Percentiles rank a stretch among this genome's conserved stretches.
phyloP scores from a whole-genome alignment of 805 yeast species.

The Myxozyma sirexii region DNA sequence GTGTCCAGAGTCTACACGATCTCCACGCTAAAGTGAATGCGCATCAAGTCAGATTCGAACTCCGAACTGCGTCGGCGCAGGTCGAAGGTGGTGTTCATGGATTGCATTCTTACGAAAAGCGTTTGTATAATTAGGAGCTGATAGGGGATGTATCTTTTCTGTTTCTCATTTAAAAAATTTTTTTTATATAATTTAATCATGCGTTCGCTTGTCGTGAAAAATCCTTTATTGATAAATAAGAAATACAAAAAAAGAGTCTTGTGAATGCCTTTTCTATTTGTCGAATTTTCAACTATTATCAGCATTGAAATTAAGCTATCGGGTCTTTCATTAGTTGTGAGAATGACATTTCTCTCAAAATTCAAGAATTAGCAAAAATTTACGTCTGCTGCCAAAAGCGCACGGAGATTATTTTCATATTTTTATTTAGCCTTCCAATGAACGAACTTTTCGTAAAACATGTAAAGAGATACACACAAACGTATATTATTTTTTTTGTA shows the following conservation, averaged over 20 bases:
- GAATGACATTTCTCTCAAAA: no score
- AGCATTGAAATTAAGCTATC: no score
- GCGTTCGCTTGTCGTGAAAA: no score
- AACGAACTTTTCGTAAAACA: constrained; percentile 16
- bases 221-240: no score
- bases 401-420: constrained; percentile 25
- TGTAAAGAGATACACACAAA: neutral
- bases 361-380: no score
- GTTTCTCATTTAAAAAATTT: neutral
- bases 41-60: constrained; percentile 88
- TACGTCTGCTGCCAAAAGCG: no score
- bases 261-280: no score
- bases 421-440: constrained; percentile 21
- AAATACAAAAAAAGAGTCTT: no score
- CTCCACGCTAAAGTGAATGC: constrained; percentile 64
- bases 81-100: constrained; percentile 98
- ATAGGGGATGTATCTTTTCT: neutral
- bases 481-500: neutral
- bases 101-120: constrained; percentile 95
- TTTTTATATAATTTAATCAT: neutral
- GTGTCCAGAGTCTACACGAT: constrained; percentile 65
- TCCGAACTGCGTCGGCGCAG: constrained; percentile 98
- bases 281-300: no score
- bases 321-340: no score
- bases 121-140: constrained; percentile 61